Evolutionary conservation across 2,329 filamentous ascomycete species (phyloP), one percentile per base, ranked within the genome.

Genomic region (Colletotrichum filicis): DNA sequence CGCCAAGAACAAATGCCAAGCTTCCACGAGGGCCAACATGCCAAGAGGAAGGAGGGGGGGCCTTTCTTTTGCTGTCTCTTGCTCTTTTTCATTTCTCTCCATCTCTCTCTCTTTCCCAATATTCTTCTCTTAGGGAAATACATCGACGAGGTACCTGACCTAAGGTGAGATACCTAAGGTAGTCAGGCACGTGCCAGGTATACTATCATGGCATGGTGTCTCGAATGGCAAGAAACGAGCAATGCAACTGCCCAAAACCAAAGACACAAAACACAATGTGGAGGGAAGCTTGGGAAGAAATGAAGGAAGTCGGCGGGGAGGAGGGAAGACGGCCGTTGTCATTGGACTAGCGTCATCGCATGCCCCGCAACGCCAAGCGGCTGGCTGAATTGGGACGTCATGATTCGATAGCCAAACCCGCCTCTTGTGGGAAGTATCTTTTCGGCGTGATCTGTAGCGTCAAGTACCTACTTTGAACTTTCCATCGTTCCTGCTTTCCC

Each of bases 301-400:
- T 5, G 32, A 12, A 35, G 32, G 32, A 35, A 32, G 9, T 5
- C 32, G 22, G 22, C 30, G 57, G 22, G 30, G 30, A 30, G 30
- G 35, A 30, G 22, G 14, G 42, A 37, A 59, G 30, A 4, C 57
- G 22, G 24, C 66, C 28, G 30, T 49, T 64, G 19, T 53, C 24
- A 74, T 61, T 72, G 68, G 68, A 26, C 28, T 37, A 26, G n/a
- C 19, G 28, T 30, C 8, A 19, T 22, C 26, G 37, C n/a, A 28
- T 7, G 55, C 37, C 56, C 72, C 72, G 64, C 59, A n/a, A 11
- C 6, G 65, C 72, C 69, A 66, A 73, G 68, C 24, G 55, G 57
- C 66, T 55, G 60, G 69, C 69, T 69, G 49, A 26, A 57, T 66
- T 69, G 24, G 28, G n/a, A 68, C 55, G 64, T 73, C 69, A 69